Evolutionary conservation across 2,329 filamentous ascomycete genomes (phyloP), one percentile per base, ranked within the genome.

Genomic region (Cucurbitaria berberidis): DNA sequence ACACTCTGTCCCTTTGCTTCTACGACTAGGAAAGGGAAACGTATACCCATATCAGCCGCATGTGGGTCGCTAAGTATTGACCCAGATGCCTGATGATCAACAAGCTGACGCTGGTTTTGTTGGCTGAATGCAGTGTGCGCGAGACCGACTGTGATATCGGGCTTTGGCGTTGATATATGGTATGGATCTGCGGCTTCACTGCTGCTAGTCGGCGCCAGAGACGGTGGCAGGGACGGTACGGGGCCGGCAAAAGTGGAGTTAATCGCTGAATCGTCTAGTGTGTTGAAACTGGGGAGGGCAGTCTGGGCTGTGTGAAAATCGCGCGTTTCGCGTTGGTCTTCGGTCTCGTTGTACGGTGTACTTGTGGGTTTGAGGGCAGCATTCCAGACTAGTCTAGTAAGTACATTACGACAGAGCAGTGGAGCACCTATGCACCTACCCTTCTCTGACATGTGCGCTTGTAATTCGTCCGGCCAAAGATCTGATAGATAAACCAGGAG

Each of bases 91-190:
- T 62, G 59, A 27, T 54, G 48, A 48, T 57, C 32, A 19, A 44
- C 40, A 26, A 60, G 34, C 8, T 34, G 35, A 29, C 36, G 35
- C 39, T 51, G 49, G n/a, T 60, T 53, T 15, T 15, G 38, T 19
- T 24, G 34, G 16, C 24, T 3, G 30, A 56, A 62, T 21, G 32
- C 16, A 41, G 41, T 45, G 18, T 62, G 48, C 46, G 53, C 45
- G 40, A 59, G 44, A 16, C 53, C 48, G n/a, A n/a, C n/a, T n/a
- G n/a, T n/a, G n/a, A n/a, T n/a, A n/a, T n/a, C n/a, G n/a, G n/a
- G n/a, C n/a, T 64, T 64, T 34, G 59, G 59, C 35, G 52, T 62
- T 26, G 56, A 60, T 42, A 66, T 57, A 39, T 59, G 43, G 44
- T 57, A 60, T 39, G 60, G 58, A 41, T 59, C 45, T 10, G 60